Evolutionary conservation across 495 filamentous ascomycete genomes (phyloP).

Genomic region (Daldinia decipiens): DNA sequence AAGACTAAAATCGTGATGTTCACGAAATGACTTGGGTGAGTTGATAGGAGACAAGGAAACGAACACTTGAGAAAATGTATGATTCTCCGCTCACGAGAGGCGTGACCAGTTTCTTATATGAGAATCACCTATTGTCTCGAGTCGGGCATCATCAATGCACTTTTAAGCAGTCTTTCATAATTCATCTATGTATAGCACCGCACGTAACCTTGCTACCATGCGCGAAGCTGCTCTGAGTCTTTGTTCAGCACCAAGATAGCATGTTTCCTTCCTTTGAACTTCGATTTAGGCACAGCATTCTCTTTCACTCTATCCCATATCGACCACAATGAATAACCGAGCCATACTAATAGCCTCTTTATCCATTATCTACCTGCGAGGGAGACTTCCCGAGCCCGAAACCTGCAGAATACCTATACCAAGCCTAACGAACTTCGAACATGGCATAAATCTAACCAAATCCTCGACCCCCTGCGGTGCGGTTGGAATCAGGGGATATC

Average conservation of each 20-base stretch:
- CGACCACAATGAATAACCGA: constrained; percentile 6
- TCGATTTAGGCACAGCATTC: neutral
- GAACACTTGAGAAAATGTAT: constrained; percentile 2
- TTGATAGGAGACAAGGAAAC: constrained; percentile 30
- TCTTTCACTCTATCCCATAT: neutral
- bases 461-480: neutral
- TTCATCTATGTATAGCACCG: neutral
- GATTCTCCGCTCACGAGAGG: neutral
- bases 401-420: neutral
- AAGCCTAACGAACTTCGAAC: neutral
- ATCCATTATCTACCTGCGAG: neutral
- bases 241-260: constrained; percentile 1
- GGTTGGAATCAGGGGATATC: neutral
- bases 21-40: constrained; percentile 41
- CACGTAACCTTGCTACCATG: constrained; percentile 3
- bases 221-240: neutral
- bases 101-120: constrained; percentile 18
- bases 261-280: constrained; percentile 6
- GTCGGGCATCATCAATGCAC: neutral
- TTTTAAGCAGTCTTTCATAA: constrained; percentile 14
- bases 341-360: neutral
- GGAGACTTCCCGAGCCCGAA: neutral
- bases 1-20: constrained; percentile 30
- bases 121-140: neutral
- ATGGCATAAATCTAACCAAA: neutral